These are phyloP conservation scores for Talaromyces ruber DNA, from an alignment of 495 filamentous ascomycete species.

Conservation along the genomic window DNA sequence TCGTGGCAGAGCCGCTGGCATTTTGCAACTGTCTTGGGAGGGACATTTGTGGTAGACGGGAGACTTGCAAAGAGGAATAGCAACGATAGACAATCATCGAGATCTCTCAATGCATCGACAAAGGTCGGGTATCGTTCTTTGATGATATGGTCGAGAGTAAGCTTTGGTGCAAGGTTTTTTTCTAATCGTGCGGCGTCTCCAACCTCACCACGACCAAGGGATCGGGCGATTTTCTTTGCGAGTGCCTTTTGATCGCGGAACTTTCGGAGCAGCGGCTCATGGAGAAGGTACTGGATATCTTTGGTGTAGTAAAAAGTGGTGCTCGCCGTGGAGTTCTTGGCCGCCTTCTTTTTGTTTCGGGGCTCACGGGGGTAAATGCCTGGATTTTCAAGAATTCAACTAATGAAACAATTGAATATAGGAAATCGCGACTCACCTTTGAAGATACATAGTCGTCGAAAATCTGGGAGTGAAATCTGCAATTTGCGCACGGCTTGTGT, in stretches of 20 bases:
- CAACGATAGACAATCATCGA: slow-evolving; percentile 94
- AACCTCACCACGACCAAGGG: slow-evolving; percentile 84
- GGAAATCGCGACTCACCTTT: slow-evolving; percentile 52
- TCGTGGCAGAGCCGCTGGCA: slow-evolving; percentile 88
- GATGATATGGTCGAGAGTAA: slow-evolving; percentile 92
- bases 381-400: slow-evolving; percentile 13
- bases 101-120: slow-evolving; percentile 84
- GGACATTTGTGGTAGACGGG: slow-evolving; percentile 78
- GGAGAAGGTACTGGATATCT: slow-evolving; percentile 95
- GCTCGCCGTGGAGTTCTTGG: slow-evolving; percentile 76
- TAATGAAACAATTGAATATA: background rate
- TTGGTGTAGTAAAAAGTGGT: slow-evolving; percentile 99
- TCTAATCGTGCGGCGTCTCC: slow-evolving; percentile 77
- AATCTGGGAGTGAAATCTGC: slow-evolving; percentile 93
- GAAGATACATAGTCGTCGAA: slow-evolving; percentile 96
- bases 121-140: slow-evolving; percentile 98
- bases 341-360: slow-evolving; percentile 90
- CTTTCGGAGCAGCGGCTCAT: slow-evolving; percentile 90
- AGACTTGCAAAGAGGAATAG: slow-evolving; percentile 95
- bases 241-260: slow-evolving; percentile 95
- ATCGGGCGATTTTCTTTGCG: slow-evolving; percentile 91
- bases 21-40: slow-evolving; percentile 83
- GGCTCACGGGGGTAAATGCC: slow-evolving; percentile 97
- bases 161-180: slow-evolving; percentile 72
- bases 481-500: slow-evolving; percentile 96